Conservation (phyloP, 441 rosid genomes). For the Francoa sonchifolia region DNA sequence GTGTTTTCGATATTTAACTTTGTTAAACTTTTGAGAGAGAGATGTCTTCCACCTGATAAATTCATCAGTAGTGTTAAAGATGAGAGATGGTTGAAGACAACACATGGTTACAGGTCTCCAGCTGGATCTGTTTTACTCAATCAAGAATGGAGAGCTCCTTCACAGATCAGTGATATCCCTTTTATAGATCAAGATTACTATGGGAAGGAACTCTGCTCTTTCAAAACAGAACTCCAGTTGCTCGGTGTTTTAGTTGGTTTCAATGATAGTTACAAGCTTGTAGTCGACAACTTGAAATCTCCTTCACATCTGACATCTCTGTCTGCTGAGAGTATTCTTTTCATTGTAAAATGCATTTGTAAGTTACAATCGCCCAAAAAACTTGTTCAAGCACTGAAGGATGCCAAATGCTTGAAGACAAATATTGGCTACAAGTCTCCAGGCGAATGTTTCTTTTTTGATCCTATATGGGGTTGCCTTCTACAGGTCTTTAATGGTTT, state of each 20-base stretch:
- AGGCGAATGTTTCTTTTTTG: slow-evolving; percentile 37
- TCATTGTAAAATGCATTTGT: slow-evolving; percentile 30
- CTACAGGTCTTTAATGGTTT: slow-evolving; percentile 30
- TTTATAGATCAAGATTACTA: slow-evolving; percentile 32
- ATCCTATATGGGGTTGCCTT: slow-evolving; percentile 46
- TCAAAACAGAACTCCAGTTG: slow-evolving; percentile 32
- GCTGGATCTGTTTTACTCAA: slow-evolving; percentile 32
- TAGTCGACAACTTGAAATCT: slow-evolving; percentile 26
- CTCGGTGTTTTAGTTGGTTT: slow-evolving; percentile 43
- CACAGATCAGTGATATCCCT: slow-evolving; percentile 41
- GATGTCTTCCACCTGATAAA: slow-evolving; percentile 20
- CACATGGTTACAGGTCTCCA: slow-evolving; percentile 29
- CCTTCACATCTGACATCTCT: slow-evolving; percentile 10
- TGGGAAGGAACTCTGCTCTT: slow-evolving; percentile 24
- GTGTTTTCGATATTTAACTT: slow-evolving; percentile 41
- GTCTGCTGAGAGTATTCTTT: slow-evolving; percentile 28
- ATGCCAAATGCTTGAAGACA: slow-evolving; percentile 36
- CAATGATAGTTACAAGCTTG: slow-evolving; percentile 16
- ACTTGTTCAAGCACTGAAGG: slow-evolving; percentile 16
- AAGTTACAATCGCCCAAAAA: not conserved
- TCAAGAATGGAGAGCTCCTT: slow-evolving; percentile 38
- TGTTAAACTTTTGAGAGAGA: slow-evolving; percentile 33
- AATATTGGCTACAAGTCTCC: slow-evolving; percentile 33
- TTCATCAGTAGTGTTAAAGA: slow-evolving; percentile 27
- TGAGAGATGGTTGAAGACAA: slow-evolving; percentile 40